These are phyloP conservation scores for Ceratobasidium sp. DNA, from an alignment of 1,284 basidiomycete genomes.

Conservation along the genomic window DNA sequence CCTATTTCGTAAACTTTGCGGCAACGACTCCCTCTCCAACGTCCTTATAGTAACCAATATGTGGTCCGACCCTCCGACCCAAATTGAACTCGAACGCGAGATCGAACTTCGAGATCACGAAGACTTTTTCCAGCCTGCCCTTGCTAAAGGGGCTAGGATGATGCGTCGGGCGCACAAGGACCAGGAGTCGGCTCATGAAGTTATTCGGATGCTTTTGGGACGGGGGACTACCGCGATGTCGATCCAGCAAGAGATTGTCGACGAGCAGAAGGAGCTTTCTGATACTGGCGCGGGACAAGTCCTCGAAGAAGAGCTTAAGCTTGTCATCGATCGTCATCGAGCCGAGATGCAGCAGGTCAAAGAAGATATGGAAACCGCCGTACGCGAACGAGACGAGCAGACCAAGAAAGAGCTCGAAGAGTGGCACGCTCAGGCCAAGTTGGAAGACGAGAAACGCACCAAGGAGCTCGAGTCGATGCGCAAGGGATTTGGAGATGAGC, in stretches of 20 bases:
- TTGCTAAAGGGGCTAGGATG: not conserved
- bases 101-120: not conserved
- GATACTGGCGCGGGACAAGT: constrained; percentile 33
- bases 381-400: constrained; percentile 27
- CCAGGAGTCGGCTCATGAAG: constrained; percentile 9
- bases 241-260: constrained; percentile 28
- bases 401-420: constrained; percentile 18
- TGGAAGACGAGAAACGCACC: constrained; percentile 12
- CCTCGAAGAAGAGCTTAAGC: constrained; percentile 15
- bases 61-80: constrained; percentile 52
- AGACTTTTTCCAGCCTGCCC: constrained; percentile 16
- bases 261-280: constrained; percentile 11
- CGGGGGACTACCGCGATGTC: no score
- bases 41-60: constrained; percentile 58
- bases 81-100: not conserved
- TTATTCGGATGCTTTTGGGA: no score
- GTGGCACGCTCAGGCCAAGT: constrained; percentile 3
- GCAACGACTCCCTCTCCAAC: constrained; percentile 51
- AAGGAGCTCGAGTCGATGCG: constrained; percentile 21
- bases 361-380: constrained; percentile 15
- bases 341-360: constrained; percentile 20
- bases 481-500: constrained; percentile 13
- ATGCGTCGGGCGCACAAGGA: not conserved
- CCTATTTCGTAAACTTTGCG: constrained; percentile 56
- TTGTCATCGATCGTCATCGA: constrained; percentile 18